Base-by-base conservation (phyloP, 768 basidiomycete genomes). In the Termitomyces sp. region DNA sequence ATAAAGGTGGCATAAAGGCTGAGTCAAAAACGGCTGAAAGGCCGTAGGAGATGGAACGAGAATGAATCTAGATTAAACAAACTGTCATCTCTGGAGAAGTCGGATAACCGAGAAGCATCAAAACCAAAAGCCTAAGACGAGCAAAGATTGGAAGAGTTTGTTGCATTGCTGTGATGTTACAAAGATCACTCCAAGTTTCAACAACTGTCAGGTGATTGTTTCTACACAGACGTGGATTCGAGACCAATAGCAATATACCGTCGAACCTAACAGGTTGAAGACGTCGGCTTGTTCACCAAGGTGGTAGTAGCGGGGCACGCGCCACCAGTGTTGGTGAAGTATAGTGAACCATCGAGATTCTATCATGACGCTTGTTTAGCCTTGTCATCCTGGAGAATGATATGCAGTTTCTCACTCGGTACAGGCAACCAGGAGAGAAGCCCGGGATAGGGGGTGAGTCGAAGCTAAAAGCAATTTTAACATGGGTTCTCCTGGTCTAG, bases 241-340 rank as follows among this genome's bases (percentile, higher is more conserved):
- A 37, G 23, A 27, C 35, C 4, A 6, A 25, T 2, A 50, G n/a
- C 9, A 16, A n/a, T 49, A 25, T 11, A n/a, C 49, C 16, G 21
- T 25, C 35, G 9, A 6, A 25, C n/a, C 17, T 49, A 11, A 50
- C 49, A 50, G 7, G 23, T 4, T 7, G 34, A 6, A 25, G n/a
- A n/a, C n/a, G 4, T 6, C 10, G 49, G 17, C 32, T 49, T 52
- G 12, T 38, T 53, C 10, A 47, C 29, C 9, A 60, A 21, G 7
- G 44, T 49, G 38, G 46, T 37, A 5, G 43, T 46, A 32, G 29
- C 48, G 23, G 62, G 62, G 38, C 62, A 63, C 16, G 62, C 47
- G 2, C 55, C 58, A 8, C 54, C 57, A n/a, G 62, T 60, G 43
- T 63, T 63, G 17, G 56, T 63, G 38, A 56, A 47, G 7, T 31